Conservation (phyloP, 768 basidiomycete species). For the Naganishia vaughanmartiniae region DNA sequence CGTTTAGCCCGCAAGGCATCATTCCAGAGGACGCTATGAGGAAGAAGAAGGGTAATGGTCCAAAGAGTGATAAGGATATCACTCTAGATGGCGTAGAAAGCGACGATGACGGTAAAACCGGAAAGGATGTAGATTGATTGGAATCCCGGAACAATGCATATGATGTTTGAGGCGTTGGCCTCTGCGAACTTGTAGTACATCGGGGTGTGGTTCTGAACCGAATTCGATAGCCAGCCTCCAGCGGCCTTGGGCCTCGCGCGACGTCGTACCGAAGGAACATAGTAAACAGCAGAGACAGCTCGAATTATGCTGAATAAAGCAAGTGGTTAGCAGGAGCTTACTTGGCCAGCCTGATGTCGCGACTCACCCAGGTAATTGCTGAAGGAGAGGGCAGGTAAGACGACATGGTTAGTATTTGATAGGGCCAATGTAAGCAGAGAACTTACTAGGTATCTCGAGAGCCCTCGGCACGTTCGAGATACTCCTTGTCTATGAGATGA, state of each 20-base stretch:
- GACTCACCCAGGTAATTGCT: conserved; percentile 26
- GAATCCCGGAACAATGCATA: neutral
- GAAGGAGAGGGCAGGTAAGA: neutral
- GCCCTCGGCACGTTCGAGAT: conserved; percentile 88
- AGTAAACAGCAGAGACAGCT: neutral
- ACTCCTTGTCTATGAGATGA: conserved; percentile 90
- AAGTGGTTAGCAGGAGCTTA: neutral
- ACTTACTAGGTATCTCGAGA: conserved; percentile 75
- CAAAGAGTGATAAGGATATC: conserved; percentile 1
- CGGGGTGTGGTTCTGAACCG: neutral
- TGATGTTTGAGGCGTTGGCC: neutral
- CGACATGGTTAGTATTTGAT: neutral
- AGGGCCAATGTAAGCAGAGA: too few relatives aligned
- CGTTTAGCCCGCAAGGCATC: conserved; percentile 1
- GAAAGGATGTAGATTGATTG: conserved; percentile 8
- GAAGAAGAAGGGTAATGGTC: conserved; percentile 14
- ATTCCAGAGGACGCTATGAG: conserved; percentile 20
- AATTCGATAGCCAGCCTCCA: neutral
- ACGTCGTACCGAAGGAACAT: neutral
- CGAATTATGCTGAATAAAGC: neutral
- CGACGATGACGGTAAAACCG: conserved; percentile 16
- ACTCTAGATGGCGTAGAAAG: conserved; percentile 9
- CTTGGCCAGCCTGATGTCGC: neutral
- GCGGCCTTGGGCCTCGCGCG: neutral
- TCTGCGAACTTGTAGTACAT: neutral